These are phyloP conservation scores for Cryptococcus amylolentus DNA, from an alignment of 1,284 basidiomycete genomes.

Conservation along the genomic window DNA sequence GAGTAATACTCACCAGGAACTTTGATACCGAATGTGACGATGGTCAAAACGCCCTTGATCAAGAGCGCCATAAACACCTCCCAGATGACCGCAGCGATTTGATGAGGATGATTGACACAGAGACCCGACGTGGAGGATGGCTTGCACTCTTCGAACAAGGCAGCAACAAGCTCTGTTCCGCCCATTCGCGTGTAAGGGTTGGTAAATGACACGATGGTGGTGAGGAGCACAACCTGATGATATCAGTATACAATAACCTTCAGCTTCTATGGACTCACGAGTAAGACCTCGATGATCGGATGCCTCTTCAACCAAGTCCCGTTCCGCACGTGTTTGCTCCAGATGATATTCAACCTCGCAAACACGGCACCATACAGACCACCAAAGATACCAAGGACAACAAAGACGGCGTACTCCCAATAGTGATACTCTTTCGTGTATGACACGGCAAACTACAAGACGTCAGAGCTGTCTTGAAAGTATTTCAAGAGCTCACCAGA, in stretches of 20 bases:
- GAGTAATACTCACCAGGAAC: slow-evolving; percentile 56
- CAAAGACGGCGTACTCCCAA: slow-evolving; percentile 62
- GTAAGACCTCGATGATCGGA: slow-evolving; percentile 76
- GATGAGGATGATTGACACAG: slow-evolving; percentile 64
- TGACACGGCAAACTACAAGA: slow-evolving; percentile 38
- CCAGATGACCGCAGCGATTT: slow-evolving; percentile 64
- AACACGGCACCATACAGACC: slow-evolving; percentile 92
- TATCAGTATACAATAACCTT: background rate
- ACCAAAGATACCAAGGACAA: slow-evolving; percentile 81
- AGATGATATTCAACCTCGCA: slow-evolving; percentile 77
- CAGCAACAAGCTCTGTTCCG: slow-evolving; percentile 82
- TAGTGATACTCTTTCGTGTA: slow-evolving; percentile 49
- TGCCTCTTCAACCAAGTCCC: slow-evolving; percentile 74
- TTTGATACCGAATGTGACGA: slow-evolving; percentile 92
- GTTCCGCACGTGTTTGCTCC: slow-evolving; percentile 77
- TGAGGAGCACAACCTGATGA: slow-evolving; percentile 68
- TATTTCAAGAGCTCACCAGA: slow-evolving; percentile 29
- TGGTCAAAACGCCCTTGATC: slow-evolving; percentile 76
- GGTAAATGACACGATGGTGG: slow-evolving; percentile 73
- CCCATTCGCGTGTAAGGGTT: slow-evolving; percentile 92
- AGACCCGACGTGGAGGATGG: slow-evolving; percentile 63
- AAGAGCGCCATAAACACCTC: slow-evolving; percentile 71
- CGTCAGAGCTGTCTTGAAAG: background rate
- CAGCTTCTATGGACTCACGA: slow-evolving; percentile 57
- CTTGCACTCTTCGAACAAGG: slow-evolving; percentile 79